These are phyloP conservation scores for Vitis hybrid DNA, from an alignment of 177 flowering plant species.

Conservation along the genomic window DNA sequence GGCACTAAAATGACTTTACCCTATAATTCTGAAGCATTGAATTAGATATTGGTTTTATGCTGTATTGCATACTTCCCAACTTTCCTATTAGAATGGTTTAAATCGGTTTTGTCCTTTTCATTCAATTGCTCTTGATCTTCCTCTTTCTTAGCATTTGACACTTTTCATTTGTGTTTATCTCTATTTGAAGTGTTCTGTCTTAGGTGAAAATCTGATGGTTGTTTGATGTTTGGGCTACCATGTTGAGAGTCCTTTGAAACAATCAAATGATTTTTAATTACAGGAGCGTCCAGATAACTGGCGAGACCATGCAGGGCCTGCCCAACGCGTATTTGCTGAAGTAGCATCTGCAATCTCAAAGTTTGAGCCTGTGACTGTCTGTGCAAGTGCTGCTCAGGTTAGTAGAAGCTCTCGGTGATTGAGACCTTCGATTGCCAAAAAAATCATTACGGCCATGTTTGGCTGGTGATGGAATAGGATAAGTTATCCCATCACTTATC, in stretches of 20 bases:
- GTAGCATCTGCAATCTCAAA: conserved; percentile 80
- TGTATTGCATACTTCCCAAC: neutral
- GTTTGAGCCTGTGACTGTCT: conserved; percentile 89
- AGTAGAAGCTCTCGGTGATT: neutral
- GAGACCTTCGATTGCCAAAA: neutral
- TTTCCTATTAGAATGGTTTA: neutral
- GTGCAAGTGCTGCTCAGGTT: conserved; percentile 84
- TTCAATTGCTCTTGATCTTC: neutral
- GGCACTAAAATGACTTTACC: no score
- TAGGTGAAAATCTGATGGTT: neutral
- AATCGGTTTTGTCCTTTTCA: neutral
- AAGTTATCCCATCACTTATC: no score
- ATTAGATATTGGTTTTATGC: no score
- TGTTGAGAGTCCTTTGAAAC: neutral
- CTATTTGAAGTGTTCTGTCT: neutral
- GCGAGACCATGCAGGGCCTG: conserved; percentile 70
- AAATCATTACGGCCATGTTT: neutral
- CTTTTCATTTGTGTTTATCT: neutral
- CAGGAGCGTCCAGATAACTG: conserved; percentile 92
- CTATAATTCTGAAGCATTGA: no score
- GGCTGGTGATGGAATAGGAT: no score
- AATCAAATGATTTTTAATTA: conserved; percentile 2
- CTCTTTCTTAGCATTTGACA: neutral
- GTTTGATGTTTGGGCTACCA: neutral
- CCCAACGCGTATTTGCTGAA: conserved; percentile 59